These are phyloP conservation scores for Ophiocordyceps camponoti-floridani DNA, from an alignment of 2,329 filamentous ascomycete genomes.

Conservation along the genomic window DNA sequence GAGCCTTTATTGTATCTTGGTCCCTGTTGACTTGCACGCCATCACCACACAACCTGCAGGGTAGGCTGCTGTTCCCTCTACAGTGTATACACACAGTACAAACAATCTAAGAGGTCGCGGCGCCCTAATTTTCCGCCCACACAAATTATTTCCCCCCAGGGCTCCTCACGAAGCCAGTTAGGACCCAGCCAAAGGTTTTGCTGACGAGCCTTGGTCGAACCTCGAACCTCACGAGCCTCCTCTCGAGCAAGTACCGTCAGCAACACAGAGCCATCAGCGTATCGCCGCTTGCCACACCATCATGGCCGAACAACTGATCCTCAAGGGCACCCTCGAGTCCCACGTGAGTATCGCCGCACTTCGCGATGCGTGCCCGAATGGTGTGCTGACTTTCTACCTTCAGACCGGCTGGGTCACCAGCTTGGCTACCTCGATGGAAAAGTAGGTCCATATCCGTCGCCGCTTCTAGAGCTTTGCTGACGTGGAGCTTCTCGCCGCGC, in stretches of 20 bases:
- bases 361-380: neutral
- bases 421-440: conserved; percentile 97
- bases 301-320: conserved; percentile 89
- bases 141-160: conserved; percentile 24
- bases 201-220: conserved; percentile 7
- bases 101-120: neutral
- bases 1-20: too few relatives aligned
- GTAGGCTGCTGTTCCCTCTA: neutral
- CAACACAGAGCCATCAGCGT: conserved; percentile 6
- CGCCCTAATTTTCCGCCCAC: conserved; percentile 34
- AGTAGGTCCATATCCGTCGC: conserved; percentile 38
- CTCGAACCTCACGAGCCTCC: conserved; percentile 8
- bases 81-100: neutral
- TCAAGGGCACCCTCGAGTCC: conserved; percentile 95
- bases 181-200: conserved; percentile 5
- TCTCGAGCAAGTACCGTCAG: conserved; percentile 10
- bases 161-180: conserved; percentile 3
- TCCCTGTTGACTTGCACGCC: too few relatives aligned
- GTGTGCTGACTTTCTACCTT: neutral
- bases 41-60: neutral
- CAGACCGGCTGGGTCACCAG: conserved; percentile 96
- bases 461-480: neutral
- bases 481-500: conserved; percentile 5
- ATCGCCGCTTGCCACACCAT: conserved; percentile 25
- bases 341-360: conserved; percentile 42